Evolutionary conservation across 345 rosid species (phyloP).

Genomic region (Gossypium stocksii): DNA sequence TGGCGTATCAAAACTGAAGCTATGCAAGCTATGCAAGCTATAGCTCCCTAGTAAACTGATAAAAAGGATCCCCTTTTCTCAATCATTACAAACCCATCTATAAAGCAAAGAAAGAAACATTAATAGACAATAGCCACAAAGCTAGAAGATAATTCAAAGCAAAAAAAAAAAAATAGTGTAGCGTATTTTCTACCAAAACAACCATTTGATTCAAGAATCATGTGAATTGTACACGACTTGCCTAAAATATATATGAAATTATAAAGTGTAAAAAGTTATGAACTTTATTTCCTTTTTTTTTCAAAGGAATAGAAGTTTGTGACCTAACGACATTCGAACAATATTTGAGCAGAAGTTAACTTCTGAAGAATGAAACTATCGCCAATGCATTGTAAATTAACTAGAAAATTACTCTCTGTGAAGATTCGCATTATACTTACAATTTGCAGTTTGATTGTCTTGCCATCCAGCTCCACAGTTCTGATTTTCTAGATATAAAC

Average conservation of each 20-base stretch:
- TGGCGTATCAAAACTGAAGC: not conserved
- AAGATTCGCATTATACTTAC: constrained; percentile 30
- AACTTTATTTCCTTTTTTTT: no score
- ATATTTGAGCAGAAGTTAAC: not conserved
- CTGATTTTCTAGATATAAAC: constrained; percentile 52
- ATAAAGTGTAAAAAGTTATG: no score
- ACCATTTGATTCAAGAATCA: not conserved
- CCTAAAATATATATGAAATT: no score
- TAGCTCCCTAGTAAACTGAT: not conserved
- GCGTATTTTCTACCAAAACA: not conserved
- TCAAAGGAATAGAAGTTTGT: not conserved
- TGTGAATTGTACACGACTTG: no score
- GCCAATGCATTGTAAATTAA: not conserved
- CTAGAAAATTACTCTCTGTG: not conserved
- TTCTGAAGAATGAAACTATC: not conserved
- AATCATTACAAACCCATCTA: not conserved
- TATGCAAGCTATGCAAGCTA: not conserved
- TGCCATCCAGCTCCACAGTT: constrained; percentile 75
- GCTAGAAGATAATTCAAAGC: not conserved
- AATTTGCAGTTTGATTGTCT: constrained; percentile 73
- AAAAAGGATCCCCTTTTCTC: not conserved
- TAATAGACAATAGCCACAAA: not conserved
- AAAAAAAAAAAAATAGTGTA: not conserved
- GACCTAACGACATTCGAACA: not conserved
- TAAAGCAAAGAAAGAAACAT: not conserved